Percentiles rank a stretch among this genome's conserved stretches.
Conservation (phyloP, 2,329 filamentous ascomycete species). For the Colletotrichum sp. region DNA sequence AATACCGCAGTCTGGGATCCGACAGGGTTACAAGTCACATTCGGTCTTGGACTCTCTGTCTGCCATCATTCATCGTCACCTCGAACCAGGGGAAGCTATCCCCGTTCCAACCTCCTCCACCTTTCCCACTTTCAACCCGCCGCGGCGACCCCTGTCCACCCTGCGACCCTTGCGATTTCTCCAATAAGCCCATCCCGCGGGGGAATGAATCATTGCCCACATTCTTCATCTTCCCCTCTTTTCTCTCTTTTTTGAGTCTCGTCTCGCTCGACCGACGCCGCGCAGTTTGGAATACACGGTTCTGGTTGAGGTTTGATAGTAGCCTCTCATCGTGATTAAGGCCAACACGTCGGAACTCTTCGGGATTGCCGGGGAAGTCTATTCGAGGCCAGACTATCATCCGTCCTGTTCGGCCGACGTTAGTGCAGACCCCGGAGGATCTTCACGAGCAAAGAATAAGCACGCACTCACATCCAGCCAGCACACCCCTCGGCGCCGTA, state of each 20-base stretch:
- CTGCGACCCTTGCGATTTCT: neutral
- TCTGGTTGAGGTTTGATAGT: neutral
- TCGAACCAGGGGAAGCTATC: constrained; percentile 2
- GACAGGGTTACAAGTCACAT: neutral
- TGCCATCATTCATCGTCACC: neutral
- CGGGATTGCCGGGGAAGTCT: neutral
- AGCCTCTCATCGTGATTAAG: neutral
- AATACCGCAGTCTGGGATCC: neutral
- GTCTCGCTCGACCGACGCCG: neutral
- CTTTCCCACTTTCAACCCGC: neutral
- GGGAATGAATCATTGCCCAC: neutral
- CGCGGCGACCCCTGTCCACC: neutral
- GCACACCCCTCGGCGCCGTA: neutral
- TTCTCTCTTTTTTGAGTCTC: neutral
- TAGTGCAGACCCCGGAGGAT: neutral
- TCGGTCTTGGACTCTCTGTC: neutral
- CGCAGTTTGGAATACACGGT: neutral
- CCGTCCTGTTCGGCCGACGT: neutral
- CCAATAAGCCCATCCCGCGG: constrained; percentile 6
- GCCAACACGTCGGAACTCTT: neutral
- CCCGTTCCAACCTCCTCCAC: neutral
- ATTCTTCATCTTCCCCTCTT: constrained; percentile 12
- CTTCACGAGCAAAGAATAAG: constrained; percentile 9
- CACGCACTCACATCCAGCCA: neutral
- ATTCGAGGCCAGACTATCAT: neutral